Conservation (phyloP, 441 rosid genomes). For the Eugenia klotzschiana region DNA sequence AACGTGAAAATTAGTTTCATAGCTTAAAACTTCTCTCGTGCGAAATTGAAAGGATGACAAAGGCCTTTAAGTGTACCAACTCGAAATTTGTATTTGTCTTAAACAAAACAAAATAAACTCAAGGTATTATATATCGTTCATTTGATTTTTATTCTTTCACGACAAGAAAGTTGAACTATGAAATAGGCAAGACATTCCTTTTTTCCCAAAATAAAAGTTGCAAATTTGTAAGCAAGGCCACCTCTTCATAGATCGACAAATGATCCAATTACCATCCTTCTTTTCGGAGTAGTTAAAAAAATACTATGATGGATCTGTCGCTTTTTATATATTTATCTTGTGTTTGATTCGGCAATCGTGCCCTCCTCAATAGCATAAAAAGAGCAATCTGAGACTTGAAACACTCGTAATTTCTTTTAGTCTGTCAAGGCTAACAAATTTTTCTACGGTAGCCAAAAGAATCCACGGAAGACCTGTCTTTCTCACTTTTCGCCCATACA, state of each 20-base stretch:
- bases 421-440: too few species aligned
- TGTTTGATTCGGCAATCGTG: too few species aligned
- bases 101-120: background rate
- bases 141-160: background rate
- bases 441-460: background rate
- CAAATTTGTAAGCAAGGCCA: background rate
- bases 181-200: background rate
- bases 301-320: too few species aligned
- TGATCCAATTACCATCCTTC: too few species aligned
- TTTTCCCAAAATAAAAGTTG: background rate
- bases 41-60: background rate
- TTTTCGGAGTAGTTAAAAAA: too few species aligned
- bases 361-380: too few species aligned
- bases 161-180: background rate
- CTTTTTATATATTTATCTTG: too few species aligned
- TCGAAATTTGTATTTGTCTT: too few species aligned
- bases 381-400: too few species aligned
- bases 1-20: background rate
- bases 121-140: background rate
- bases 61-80: background rate
- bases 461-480: background rate
- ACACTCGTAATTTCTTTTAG: too few species aligned
- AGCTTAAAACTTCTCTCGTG: background rate
- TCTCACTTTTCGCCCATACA: background rate
- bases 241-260: background rate